phyloP scores from a whole-genome alignment of 2,329 filamentous ascomycete species.

The Onygena corvina region DNA sequence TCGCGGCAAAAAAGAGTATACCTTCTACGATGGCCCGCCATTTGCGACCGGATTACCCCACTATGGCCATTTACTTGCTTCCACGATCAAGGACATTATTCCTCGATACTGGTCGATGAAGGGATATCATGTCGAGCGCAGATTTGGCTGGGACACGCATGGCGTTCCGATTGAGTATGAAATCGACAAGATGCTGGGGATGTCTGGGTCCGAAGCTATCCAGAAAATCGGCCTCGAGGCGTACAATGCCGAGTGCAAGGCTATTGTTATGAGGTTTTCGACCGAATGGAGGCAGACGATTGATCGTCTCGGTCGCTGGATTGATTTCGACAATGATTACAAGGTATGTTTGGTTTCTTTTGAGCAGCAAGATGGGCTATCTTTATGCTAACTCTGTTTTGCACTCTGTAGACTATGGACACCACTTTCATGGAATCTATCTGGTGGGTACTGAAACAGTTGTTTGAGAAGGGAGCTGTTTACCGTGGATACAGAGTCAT shows the following conservation, averaged over 20 bases:
- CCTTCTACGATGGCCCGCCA: slow-evolving; percentile 84
- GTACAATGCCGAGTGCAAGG: slow-evolving; percentile 83
- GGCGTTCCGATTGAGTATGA: slow-evolving; percentile 92
- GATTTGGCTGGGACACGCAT: slow-evolving; percentile 94
- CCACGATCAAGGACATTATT: slow-evolving; percentile 95
- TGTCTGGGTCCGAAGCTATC: slow-evolving; percentile 77
- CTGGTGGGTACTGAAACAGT: slow-evolving; percentile 94
- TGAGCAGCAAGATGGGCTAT: slow-evolving; percentile 8
- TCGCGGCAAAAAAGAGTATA: slow-evolving; percentile 69
- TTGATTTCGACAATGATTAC: slow-evolving; percentile 96
- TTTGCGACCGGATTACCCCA: slow-evolving; percentile 62
- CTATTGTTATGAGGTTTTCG: slow-evolving; percentile 87
- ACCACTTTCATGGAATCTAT: slow-evolving; percentile 88
- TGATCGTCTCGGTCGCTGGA: slow-evolving; percentile 83
- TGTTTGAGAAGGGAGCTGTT: slow-evolving; percentile 79
- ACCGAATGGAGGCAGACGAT: slow-evolving; percentile 79
- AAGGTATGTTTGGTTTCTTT: slow-evolving; percentile 44
- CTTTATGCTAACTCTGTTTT: not conserved
- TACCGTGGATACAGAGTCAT: slow-evolving; percentile 88
- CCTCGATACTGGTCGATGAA: slow-evolving; percentile 97
- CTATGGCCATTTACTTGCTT: slow-evolving; percentile 70
- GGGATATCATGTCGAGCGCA: slow-evolving; percentile 77
- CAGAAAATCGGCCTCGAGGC: slow-evolving; percentile 72
- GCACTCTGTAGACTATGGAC: slow-evolving; percentile 64
- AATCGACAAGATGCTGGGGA: slow-evolving; percentile 90